A percentile compares a stretch with the other conserved stretches of the same genome.
phyloP scores from a whole-genome alignment of 2,329 filamentous ascomycete genomes.

The Byssothecium circinans region DNA sequence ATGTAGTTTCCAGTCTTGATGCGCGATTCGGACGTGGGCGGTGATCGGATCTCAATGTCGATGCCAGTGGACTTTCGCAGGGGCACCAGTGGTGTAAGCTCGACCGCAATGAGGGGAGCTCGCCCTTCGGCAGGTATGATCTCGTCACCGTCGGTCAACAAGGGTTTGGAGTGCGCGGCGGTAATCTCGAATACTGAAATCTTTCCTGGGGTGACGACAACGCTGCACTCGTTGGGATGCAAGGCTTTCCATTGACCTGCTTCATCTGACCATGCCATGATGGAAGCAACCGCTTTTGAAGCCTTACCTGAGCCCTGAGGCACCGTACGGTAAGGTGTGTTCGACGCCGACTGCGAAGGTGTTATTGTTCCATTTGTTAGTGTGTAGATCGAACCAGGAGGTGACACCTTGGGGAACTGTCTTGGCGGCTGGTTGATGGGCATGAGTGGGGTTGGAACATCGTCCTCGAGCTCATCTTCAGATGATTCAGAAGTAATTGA shows the following conservation, averaged over 20 bases:
- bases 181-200: slow-evolving; percentile 65
- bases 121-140: slow-evolving; percentile 38
- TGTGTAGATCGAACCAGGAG: slow-evolving; percentile 44
- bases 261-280: slow-evolving; percentile 63
- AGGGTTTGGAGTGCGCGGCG: slow-evolving; percentile 49
- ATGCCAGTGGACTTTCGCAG: slow-evolving; percentile 88
- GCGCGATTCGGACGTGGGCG: slow-evolving; percentile 71
- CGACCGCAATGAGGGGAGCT: slow-evolving; percentile 67
- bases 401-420: slow-evolving; percentile 48
- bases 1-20: slow-evolving; percentile 74
- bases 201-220: slow-evolving; percentile 64
- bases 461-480: slow-evolving; percentile 52
- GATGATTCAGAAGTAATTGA: slow-evolving; percentile 55
- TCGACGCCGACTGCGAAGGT: slow-evolving; percentile 81
- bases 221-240: slow-evolving; percentile 63
- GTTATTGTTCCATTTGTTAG: slow-evolving; percentile 60
- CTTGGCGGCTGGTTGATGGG: slow-evolving; percentile 30
- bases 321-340: slow-evolving; percentile 65
- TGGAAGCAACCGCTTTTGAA: slow-evolving; percentile 59
- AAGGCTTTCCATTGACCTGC: slow-evolving; percentile 62
- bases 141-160: slow-evolving; percentile 44
- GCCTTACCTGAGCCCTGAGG: slow-evolving; percentile 54
- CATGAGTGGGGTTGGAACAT: slow-evolving; percentile 43
- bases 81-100: slow-evolving; percentile 88
- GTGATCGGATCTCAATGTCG: slow-evolving; percentile 91